Evolutionary conservation across 1,284 basidiomycete species (phyloP).

Genomic region (Moesziomyces globuligerus): DNA sequence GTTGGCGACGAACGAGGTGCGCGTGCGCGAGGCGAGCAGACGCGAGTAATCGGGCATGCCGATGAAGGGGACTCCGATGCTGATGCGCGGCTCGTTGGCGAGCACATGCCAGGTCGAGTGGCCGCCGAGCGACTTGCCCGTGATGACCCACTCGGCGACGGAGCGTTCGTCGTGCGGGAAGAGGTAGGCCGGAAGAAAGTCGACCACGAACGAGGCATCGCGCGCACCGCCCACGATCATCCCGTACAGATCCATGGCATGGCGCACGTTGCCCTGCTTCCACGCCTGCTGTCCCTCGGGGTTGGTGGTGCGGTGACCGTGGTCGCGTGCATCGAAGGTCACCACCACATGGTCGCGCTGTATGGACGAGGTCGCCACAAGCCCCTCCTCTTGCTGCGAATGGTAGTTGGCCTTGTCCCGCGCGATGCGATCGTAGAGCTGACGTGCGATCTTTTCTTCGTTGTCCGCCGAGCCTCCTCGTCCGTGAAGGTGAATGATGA

Average conservation of each 20-base stretch:
- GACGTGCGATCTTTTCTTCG: slow-evolving; percentile 57
- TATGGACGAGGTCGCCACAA: slow-evolving; percentile 15
- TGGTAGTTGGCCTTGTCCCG: slow-evolving; percentile 25
- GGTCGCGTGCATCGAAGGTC: slow-evolving; percentile 68
- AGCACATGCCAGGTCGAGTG: slow-evolving; percentile 80
- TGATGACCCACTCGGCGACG: slow-evolving; percentile 76
- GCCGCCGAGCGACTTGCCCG: slow-evolving; percentile 80
- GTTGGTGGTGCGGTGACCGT: slow-evolving; percentile 66
- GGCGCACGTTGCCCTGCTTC: slow-evolving; percentile 63
- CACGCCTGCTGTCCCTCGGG: slow-evolving; percentile 63
- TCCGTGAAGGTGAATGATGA: slow-evolving; percentile 63
- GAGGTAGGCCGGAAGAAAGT: slow-evolving; percentile 80
- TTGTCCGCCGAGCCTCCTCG: slow-evolving; percentile 57
- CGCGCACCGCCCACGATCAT: slow-evolving; percentile 74
- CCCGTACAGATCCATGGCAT: slow-evolving; percentile 67
- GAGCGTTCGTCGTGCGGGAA: slow-evolving; percentile 77
- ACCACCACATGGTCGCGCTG: slow-evolving; percentile 64
- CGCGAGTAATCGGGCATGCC: slow-evolving; percentile 79
- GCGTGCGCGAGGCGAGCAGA: slow-evolving; percentile 54
- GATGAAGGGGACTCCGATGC: slow-evolving; percentile 77
- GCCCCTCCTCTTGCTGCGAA: slow-evolving; percentile 16
- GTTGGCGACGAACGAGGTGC: slow-evolving; percentile 53
- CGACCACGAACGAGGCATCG: slow-evolving; percentile 82
- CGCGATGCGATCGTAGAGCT: slow-evolving; percentile 53
- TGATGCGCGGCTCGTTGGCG: slow-evolving; percentile 74